A percentile compares a stretch with the other conserved stretches of the same genome.
phyloP scores from a whole-genome alignment of 176 grass and related monocot species.

The Oryza nivara region DNA sequence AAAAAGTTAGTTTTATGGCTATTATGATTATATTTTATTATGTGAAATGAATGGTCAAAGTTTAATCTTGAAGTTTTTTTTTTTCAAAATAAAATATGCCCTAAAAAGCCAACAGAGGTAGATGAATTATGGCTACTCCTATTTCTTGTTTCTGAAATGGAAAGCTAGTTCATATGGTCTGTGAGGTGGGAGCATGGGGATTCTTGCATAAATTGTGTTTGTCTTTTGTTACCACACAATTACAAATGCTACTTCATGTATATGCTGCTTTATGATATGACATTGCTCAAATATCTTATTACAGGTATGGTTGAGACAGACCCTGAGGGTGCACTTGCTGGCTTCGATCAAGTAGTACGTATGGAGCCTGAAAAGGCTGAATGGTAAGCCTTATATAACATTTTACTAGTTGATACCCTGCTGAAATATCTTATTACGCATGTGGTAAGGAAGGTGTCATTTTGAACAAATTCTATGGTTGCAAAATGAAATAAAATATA shows the following conservation, averaged over 20 bases:
- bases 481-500: neutral
- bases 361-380: slow-evolving; percentile 99
- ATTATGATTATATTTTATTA: neutral
- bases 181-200: slow-evolving; percentile 6
- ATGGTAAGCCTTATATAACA: slow-evolving; percentile 54
- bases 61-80: neutral
- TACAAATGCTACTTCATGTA: slow-evolving; percentile 24
- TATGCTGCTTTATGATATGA: slow-evolving; percentile 22
- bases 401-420: neutral
- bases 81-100: neutral
- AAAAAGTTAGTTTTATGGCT: neutral
- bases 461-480: neutral
- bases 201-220: neutral
- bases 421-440: too few species aligned
- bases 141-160: neutral
- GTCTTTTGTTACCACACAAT: slow-evolving; percentile 25
- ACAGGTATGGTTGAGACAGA: slow-evolving; percentile 96
- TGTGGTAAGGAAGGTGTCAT: neutral
- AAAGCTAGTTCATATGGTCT: neutral
- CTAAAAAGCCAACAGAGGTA: neutral
- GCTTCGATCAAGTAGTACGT: slow-evolving; percentile 85
- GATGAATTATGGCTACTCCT: neutral
- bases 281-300: slow-evolving; percentile 15
- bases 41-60: neutral
- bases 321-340: slow-evolving; percentile 86